Evolutionary conservation across 768 basidiomycete genomes (phyloP).

Genomic region (Chiua virens): DNA sequence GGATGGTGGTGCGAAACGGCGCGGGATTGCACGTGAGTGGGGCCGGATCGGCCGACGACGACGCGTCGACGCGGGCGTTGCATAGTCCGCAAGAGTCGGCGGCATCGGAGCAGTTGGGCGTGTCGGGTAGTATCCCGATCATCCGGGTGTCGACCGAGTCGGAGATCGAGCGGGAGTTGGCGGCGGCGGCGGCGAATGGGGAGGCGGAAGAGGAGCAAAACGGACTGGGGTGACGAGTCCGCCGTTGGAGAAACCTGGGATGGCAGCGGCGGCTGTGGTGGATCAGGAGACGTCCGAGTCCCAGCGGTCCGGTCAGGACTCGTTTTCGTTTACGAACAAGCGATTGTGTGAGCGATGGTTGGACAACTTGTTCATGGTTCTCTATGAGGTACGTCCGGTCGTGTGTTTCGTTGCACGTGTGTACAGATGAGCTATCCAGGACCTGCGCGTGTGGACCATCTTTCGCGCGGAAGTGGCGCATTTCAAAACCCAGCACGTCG

Average conservation of each 20-base stretch:
- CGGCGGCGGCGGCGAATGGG: slow-evolving; percentile 29
- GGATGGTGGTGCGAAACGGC: slow-evolving; percentile 39
- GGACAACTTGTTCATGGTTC: slow-evolving; percentile 96
- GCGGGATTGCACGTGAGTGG: slow-evolving; percentile 4
- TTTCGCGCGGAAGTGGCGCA: slow-evolving; percentile 98
- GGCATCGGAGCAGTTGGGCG: slow-evolving; percentile 26
- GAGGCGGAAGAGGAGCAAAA: slow-evolving; percentile 7
- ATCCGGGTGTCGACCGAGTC: slow-evolving; percentile 78
- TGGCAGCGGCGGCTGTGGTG: slow-evolving; percentile 38
- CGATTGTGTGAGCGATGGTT: slow-evolving; percentile 96
- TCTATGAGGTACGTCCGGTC: slow-evolving; percentile 75
- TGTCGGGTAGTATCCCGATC: slow-evolving; percentile 48
- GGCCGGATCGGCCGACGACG: slow-evolving; percentile 47
- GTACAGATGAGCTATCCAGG: slow-evolving; percentile 44
- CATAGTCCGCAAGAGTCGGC: slow-evolving; percentile 30
- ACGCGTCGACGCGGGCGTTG: slow-evolving; percentile 70
- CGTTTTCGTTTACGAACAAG: slow-evolving; percentile 95
- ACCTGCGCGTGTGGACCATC: slow-evolving; percentile 97
- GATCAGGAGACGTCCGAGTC: slow-evolving; percentile 24
- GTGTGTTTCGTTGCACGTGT: background rate
- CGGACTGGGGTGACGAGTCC: slow-evolving; percentile 23
- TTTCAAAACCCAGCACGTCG: slow-evolving; percentile 98
- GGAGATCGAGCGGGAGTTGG: slow-evolving; percentile 47
- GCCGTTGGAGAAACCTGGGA: slow-evolving; percentile 42
- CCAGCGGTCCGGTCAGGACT: slow-evolving; percentile 44